A percentile compares a stretch with the other conserved stretches of the same genome.
Conservation (phyloP, 441 rosid species). For the Brassica balearica region DNA sequence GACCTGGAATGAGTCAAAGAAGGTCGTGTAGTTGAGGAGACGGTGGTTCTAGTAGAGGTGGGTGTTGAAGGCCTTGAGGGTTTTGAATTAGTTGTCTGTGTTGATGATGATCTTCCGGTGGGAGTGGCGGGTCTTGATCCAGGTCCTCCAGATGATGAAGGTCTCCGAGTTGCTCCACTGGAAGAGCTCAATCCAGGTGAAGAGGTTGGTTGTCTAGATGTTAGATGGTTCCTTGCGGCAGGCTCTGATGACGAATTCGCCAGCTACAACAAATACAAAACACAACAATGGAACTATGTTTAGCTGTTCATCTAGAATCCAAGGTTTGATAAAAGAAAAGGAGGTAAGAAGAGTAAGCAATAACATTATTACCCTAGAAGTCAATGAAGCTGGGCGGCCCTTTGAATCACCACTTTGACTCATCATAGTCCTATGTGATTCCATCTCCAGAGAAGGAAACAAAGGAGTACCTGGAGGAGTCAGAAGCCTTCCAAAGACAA, state of each 20-base stretch:
- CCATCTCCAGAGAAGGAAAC: slow-evolving; percentile 96
- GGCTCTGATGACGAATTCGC: slow-evolving; percentile 72
- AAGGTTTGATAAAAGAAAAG: slow-evolving; percentile 11
- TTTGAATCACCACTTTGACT: slow-evolving; percentile 74
- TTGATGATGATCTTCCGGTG: slow-evolving; percentile 69
- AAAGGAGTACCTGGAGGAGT: slow-evolving; percentile 98
- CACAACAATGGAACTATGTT: neutral
- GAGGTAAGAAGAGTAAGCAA: slow-evolving; percentile 30
- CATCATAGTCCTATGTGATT: slow-evolving; percentile 75
- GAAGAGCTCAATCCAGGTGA: slow-evolving; percentile 79
- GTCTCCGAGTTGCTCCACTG: slow-evolving; percentile 68
- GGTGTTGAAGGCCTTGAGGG: slow-evolving; percentile 87
- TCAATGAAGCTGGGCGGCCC: slow-evolving; percentile 63
- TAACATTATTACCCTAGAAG: slow-evolving; percentile 75
- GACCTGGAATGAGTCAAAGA: slow-evolving; percentile 54
- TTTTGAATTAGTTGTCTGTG: slow-evolving; percentile 62
- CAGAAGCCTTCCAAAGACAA: slow-evolving; percentile 73
- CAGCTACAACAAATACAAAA: slow-evolving; percentile 53
- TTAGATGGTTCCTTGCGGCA: slow-evolving; percentile 62
- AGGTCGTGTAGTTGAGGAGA: slow-evolving; percentile 56
- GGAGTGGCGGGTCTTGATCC: slow-evolving; percentile 95
- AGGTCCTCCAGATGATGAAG: slow-evolving; percentile 94
- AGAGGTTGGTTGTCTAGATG: slow-evolving; percentile 65
- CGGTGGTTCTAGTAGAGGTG: slow-evolving; percentile 74
- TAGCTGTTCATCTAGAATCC: neutral